These are phyloP conservation scores for Trichoderma breve DNA, from an alignment of 2,329 filamentous ascomycete genomes.

Conservation along the genomic window DNA sequence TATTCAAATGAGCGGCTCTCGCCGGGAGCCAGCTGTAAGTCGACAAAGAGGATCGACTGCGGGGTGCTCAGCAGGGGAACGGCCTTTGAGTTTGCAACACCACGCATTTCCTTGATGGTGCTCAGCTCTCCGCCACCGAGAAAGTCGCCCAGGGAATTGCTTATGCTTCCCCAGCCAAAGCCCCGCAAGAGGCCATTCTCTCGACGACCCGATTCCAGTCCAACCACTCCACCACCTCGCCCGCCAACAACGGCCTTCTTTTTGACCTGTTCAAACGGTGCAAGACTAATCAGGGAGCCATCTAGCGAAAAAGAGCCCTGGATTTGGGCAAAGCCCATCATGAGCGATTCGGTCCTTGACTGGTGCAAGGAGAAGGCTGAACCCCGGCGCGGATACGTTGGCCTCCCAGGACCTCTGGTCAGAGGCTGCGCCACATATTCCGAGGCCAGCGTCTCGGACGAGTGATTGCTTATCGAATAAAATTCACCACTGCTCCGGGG, in stretches of 20 bases:
- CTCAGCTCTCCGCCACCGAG: constrained; percentile 85
- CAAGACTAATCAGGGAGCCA: constrained; percentile 83
- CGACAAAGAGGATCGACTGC: constrained; percentile 93
- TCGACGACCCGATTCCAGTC: constrained; percentile 69
- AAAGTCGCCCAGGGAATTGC: constrained; percentile 82
- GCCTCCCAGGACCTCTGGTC: constrained; percentile 35
- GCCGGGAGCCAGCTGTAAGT: constrained; percentile 80
- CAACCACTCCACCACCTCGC: constrained; percentile 82
- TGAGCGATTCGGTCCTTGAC: constrained; percentile 67
- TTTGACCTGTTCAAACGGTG: constrained; percentile 93
- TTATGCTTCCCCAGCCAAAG: constrained; percentile 84
- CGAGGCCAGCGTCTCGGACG: constrained; percentile 86
- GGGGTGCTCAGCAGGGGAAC: constrained; percentile 92
- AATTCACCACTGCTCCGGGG: constrained; percentile 92
- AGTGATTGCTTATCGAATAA: constrained; percentile 92
- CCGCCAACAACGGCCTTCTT: constrained; percentile 86
- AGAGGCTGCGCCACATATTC: constrained; percentile 68
- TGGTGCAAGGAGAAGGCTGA: constrained; percentile 45
- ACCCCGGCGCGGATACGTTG: constrained; percentile 47
- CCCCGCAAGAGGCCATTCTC: constrained; percentile 77
- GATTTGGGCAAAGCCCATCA: constrained; percentile 98
- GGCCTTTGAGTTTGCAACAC: constrained; percentile 77
- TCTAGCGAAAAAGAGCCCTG: constrained; percentile 90
- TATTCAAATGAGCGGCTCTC: constrained; percentile 89
- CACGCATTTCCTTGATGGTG: constrained; percentile 93